Evolutionary conservation across 441 rosid genomes (phyloP).

Genomic region (Syzygium malaccense): DNA sequence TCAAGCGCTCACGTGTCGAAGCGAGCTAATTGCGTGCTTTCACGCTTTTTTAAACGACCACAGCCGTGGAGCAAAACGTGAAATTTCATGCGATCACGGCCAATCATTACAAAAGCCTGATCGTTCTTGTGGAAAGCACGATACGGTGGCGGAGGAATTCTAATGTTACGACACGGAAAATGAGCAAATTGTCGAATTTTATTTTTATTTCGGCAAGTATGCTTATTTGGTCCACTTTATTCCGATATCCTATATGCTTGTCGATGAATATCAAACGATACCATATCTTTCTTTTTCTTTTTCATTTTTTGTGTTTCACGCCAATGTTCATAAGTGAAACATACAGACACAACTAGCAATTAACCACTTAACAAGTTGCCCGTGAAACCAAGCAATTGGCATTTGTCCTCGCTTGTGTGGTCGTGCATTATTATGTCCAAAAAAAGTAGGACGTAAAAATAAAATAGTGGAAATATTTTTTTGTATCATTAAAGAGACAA

Average conservation of each 20-base stretch:
- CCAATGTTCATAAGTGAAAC: not conserved
- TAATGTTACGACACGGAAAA: accelerated
- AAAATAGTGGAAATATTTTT: not conserved
- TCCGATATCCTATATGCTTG: not conserved
- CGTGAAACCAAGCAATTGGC: not conserved
- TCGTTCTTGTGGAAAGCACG: accelerated
- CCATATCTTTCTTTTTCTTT: not conserved
- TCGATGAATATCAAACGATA: not conserved
- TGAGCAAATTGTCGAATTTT: not conserved
- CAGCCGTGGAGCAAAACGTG: not conserved
- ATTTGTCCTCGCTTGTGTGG: not conserved
- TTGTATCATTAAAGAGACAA: not conserved
- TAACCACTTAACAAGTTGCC: not conserved
- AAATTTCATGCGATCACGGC: not conserved
- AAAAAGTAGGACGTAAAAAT: not conserved
- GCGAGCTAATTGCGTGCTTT: not conserved
- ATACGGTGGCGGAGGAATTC: accelerated
- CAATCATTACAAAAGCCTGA: not conserved
- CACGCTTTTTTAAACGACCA: not conserved
- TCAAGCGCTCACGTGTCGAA: not conserved
- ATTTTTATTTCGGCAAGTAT: not conserved
- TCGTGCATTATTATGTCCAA: not conserved
- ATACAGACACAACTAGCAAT: not conserved
- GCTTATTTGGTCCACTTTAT: not conserved
- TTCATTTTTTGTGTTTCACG: too few relatives aligned